A percentile compares a stretch with the other conserved stretches of the same genome.
Conservation (phyloP, 257 asterid species). For the Coffea canephora region DNA sequence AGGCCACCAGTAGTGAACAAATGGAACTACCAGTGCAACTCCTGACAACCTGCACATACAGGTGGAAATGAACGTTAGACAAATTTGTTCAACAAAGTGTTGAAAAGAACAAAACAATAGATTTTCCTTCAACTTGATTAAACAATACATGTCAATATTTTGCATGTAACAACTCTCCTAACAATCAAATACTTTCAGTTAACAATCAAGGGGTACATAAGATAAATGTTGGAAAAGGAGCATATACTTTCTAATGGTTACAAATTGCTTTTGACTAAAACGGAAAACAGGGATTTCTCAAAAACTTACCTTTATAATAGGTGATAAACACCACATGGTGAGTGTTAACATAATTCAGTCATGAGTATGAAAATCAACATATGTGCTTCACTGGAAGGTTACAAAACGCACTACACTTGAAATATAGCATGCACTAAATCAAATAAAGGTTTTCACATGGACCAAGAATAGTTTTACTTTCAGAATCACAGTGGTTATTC, state of each 20-base stretch:
- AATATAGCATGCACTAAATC: too few species aligned
- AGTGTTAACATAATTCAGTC: neutral
- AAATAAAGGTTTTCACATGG: neutral
- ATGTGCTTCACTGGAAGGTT: too few species aligned
- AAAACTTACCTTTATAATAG: too few species aligned
- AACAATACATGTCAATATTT: neutral
- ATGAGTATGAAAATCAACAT: too few species aligned
- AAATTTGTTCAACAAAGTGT: neutral
- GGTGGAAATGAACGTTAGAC: neutral
- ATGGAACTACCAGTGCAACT: constrained; percentile 72
- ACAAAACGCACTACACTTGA: too few species aligned
- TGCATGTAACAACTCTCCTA: neutral
- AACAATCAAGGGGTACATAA: neutral
- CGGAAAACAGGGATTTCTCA: neutral
- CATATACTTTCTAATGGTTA: too few species aligned
- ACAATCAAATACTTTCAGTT: neutral
- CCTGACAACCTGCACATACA: constrained; percentile 56
- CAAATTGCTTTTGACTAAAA: too few species aligned
- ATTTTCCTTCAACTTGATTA: neutral
- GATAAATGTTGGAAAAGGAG: neutral
- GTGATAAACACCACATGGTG: neutral
- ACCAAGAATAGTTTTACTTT: neutral
- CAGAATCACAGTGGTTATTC: neutral
- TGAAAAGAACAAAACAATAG: neutral
- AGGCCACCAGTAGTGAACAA: constrained; percentile 74